A percentile compares a stretch with the other conserved stretches of the same genome.
phyloP scores from a whole-genome alignment of 805 yeast species.

The Candida parachauliodes region DNA sequence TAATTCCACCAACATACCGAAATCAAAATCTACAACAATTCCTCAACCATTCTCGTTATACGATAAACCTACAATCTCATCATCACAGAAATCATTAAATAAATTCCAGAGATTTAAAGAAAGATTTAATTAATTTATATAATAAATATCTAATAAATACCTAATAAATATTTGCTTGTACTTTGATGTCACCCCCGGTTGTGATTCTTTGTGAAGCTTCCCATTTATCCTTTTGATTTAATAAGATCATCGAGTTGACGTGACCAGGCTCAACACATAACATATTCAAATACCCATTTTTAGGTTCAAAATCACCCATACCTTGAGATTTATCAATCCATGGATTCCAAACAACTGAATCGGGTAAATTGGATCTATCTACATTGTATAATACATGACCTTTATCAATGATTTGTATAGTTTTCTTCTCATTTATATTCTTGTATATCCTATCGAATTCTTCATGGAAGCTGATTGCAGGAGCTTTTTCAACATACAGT shows the following conservation, averaged over 20 bases:
- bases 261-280: slow-evolving; percentile 93
- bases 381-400: slow-evolving; percentile 72
- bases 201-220: slow-evolving; percentile 59
- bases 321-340: slow-evolving; percentile 81
- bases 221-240: slow-evolving; percentile 77
- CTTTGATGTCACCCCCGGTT: slow-evolving; percentile 57
- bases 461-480: slow-evolving; percentile 65
- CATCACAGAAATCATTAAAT: slow-evolving; percentile 35
- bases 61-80: slow-evolving; percentile 39
- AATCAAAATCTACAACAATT: slow-evolving; percentile 15
- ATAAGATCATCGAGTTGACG: slow-evolving; percentile 62
- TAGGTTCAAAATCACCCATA: slow-evolving; percentile 88
- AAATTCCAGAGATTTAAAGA: slow-evolving; percentile 33
- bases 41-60: slow-evolving; percentile 29
- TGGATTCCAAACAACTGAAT: slow-evolving; percentile 95
- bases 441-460: slow-evolving; percentile 87
- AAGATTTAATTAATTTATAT: slow-evolving; percentile 24
- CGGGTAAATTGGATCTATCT: slow-evolving; percentile 59
- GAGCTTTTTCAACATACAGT: slow-evolving; percentile 66
- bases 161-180: slow-evolving; percentile 48
- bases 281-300: slow-evolving; percentile 79
- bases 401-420: slow-evolving; percentile 63
- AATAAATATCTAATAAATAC: neutral
- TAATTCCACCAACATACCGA: neutral
- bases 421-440: slow-evolving; percentile 49